Percentiles rank a stretch among this genome's conserved stretches.
Evolutionary conservation across 306 rosid genomes (phyloP).

Genomic region (Cucurbita maxima): DNA sequence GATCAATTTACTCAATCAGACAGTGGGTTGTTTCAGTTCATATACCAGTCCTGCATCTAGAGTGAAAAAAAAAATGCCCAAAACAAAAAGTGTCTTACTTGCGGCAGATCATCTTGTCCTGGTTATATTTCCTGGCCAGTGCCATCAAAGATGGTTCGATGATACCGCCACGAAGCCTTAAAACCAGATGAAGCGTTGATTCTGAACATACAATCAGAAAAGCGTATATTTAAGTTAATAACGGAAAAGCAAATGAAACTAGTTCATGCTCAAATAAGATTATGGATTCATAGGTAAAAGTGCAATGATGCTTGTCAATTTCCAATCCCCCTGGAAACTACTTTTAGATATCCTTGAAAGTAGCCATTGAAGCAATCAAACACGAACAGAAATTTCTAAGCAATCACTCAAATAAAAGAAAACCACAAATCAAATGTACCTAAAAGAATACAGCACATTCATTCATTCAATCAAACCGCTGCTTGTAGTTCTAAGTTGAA

Average conservation of each 20-base stretch:
- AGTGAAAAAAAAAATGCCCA: neutral
- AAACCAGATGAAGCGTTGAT: conserved; percentile 81
- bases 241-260: neutral
- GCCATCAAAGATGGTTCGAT: conserved; percentile 97
- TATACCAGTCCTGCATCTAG: neutral
- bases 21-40: neutral
- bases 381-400: neutral
- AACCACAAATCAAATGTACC: neutral
- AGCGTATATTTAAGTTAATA: neutral
- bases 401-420: neutral
- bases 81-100: conserved; percentile 42
- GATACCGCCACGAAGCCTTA: conserved; percentile 98
- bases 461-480: neutral
- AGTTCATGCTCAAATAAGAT: neutral
- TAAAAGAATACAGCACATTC: neutral
- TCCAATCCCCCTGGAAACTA: neutral
- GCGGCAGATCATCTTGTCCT: conserved; percentile 91
- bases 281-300: neutral
- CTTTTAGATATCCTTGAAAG: neutral
- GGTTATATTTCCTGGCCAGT: conserved; percentile 88
- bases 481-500: neutral
- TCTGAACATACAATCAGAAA: conserved; percentile 25
- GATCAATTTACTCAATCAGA: neutral
- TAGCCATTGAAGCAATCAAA: neutral
- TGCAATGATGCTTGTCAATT: neutral